Base-by-base conservation (phyloP, 2,329 filamentous ascomycete genomes). In the Akanthomyces lecanii region DNA sequence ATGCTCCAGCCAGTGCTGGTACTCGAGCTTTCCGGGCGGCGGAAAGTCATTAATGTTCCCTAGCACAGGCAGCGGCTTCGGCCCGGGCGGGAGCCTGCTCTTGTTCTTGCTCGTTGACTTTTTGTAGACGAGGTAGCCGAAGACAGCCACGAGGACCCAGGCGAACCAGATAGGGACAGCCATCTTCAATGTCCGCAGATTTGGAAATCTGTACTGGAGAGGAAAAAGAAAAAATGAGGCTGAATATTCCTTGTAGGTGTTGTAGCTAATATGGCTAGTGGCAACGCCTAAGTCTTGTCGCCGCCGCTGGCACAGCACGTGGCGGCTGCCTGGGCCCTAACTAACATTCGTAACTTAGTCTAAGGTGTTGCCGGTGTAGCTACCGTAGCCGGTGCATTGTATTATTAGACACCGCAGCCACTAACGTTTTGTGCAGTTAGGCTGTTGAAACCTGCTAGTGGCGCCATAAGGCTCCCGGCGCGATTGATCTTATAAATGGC, bases 21-120 rank as follows among this genome's bases (percentile, higher is more conserved):
- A 74, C 63, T 77, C 74, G 10, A 65, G 68, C 12, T 65, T 65
- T 5, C 71, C 72, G 0, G 64, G 54, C 0, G 72, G 67, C 0
- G 81, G 81, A n/a, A 83, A 67, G 65, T 83, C 79, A 1, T 65
- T 66, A 23, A 82, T 64, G 65, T 83, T 83, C 8, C 81, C 81
- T 4, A 83, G 30, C 0, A 83, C 23, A 1, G 78, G 78, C 18
- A 77, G 67, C 0, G 73, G 74, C 47, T 71, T 79, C 0, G 81
- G 81, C 0, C 81, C 81, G 1, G 81, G 81, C 1, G 80, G 81
- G 0, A 82, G 66, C 23, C 45, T 48, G 44, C 44, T 45, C 44
- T 5, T 45, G 10, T 45, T 21, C 42, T 12, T 23, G n/a, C 44
- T 45, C n/a, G 44, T 23, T 45, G 44, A 45, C 44, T 23, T 45